Base-by-base conservation (phyloP, 139 green algal genomes). In the Spirogloea muscicola region DNA sequence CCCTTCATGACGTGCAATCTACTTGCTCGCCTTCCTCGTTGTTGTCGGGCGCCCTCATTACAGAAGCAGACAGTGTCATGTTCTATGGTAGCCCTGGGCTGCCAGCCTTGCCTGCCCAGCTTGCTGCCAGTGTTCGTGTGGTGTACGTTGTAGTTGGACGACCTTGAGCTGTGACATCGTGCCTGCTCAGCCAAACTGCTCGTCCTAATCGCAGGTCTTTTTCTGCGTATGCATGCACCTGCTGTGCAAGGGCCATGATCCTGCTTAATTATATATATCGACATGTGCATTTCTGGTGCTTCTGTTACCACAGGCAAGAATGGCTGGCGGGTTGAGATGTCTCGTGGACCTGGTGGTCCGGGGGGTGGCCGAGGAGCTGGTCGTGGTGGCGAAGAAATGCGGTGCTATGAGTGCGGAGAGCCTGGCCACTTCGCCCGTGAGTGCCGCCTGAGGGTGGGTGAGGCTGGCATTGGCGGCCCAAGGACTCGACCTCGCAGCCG, bases 261-360 rank as follows among this genome's bases (percentile, higher is more conserved):
- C n/a, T n/a, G n/a, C 52, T 62, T 62, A 10, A n/a, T n/a, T 37
- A 10, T 62, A 21, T 62, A 13, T n/a, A n/a, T n/a, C n/a, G n/a
- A n/a, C n/a, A n/a, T n/a, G n/a, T n/a, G n/a, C n/a, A n/a, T n/a
- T n/a, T n/a, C n/a, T n/a, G n/a, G n/a, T n/a, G n/a, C n/a, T n/a
- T n/a, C n/a, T n/a, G n/a, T n/a, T n/a, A n/a, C n/a, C n/a, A n/a
- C 68, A 68, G 72, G 69, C 2, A 82, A 82, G 58, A 68, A 82
- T 44, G 75, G 75, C 33, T 82, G 75, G 75, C 68, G 75, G 42
- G 75, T 82, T 2, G 75, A 82, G 51, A 43, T 80, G 34, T 80
- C 68, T 34, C 68, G 75, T 21, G 59, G 40, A 2, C 41, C 51
- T 27, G 74, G 69, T 29, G 68, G 74, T 29, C 33, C 33, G 4